Base-by-base conservation (phyloP, 75 land plant genomes). In the Isoetes taiwanensis region DNA sequence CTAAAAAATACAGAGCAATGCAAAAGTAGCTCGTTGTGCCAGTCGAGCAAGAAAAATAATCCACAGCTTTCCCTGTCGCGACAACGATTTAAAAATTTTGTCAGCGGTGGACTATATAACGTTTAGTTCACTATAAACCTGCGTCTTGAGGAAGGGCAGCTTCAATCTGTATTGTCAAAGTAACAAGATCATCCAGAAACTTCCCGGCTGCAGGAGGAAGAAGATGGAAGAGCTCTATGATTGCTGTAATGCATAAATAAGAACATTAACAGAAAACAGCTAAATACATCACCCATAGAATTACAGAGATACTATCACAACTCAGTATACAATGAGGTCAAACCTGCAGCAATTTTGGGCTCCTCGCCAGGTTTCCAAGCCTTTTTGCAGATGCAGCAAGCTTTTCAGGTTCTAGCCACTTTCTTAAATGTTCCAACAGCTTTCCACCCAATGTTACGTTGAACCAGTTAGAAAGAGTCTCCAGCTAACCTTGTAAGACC, bases 351-450 rank as follows among this genome's bases (percentile, higher is more conserved):
- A 61, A 94, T 80, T 64, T 94, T 94, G 30, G 99, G 96, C 48
- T 94, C 99, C 53, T 94, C 99, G 24, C 99, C 99, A 65, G 96
- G 61, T 54, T 94, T 94, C 99, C 99, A 94, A 6, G 84, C 74
- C 48, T 85, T 90, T 62, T 84, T n/a, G n/a, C 89, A 57, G 68
- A 66, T 53, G 76, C 81, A 21, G 87, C 90, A 64, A 94, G 91
- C 52, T 94, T 94, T 39, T 94, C 99, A n/a, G 96, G 99, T 62
- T 94, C 99, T 34, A 85, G 65, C 96, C 96, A 94, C 72, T 85
- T 94, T 61, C 80, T 90, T 17, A 94, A 71, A 65, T 94, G 99
- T 54, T 94, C 99, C 70, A 94, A 56, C 56, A 94, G 76, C 62
- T 94, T 94, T 8, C 72, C 77, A 48, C 99, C 99, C 59, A 94